Evolutionary conservation across 2,329 filamentous ascomycete genomes (phyloP), one percentile per base, ranked within the genome.

Genomic region (Coniochaeta sp.): DNA sequence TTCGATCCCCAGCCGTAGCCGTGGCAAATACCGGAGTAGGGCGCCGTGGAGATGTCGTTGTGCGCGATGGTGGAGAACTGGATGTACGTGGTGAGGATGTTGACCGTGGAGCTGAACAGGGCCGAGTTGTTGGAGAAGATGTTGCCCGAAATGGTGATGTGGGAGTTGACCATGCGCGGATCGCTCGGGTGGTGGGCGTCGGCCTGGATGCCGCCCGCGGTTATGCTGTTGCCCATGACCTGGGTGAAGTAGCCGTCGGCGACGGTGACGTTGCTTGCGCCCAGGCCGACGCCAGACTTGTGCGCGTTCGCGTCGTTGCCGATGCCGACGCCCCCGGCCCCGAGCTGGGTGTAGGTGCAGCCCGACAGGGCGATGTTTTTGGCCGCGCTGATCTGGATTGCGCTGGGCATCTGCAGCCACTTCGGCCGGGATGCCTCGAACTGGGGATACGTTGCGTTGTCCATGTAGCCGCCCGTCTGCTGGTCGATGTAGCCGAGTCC

Each of bases 1-100:
- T 55, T 55, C 26, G 40, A 49, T 7, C 53, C 53, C 53, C 53
- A 55, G 35, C 53, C 53, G 16, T 52, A 52, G 22, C 51, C 51
- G 10, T 48, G 16, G 31, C 51, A 52, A 38, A 52, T 50, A 32
- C 24, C 53, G 12, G 47, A 50, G 47, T 55, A 55, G 10, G 53
- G 51, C 14, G 51, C 32, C 8, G 46, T 49, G 38, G 22, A 33
- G 45, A 55, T 47, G 46, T 52, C 51, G 47, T 55, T 55, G 45
- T 51, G 38, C n/a, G 32, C 14, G 28, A 55, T 40, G 26, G 49
- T 46, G 20, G 47, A 51, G 52, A 49, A 31, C 31, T 53, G 53
- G 12, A 53, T 40, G 49, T 55, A 55, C n/a, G 42, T 47, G 22
- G 31, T 32, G 16, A 53, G 48, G 45, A 55, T 53, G 35, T 40